Evolutionary conservation across 495 filamentous ascomycete species (phyloP).

Genomic region (Pyrenula aspistea): DNA sequence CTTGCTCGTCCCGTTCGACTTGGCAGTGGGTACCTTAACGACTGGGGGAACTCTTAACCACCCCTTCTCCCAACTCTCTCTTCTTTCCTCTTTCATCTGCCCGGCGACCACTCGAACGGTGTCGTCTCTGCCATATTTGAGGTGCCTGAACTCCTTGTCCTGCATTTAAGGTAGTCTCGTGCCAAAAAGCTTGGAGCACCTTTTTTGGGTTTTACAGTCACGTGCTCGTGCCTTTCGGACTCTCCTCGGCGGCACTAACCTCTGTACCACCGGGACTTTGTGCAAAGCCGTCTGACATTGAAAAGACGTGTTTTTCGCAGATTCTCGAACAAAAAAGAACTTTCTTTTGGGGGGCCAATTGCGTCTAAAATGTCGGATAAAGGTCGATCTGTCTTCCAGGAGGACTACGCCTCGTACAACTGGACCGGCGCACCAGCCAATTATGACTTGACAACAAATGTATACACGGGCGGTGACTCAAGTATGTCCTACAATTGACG

Average conservation of each 20-base stretch:
- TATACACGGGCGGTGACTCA: slow-evolving; percentile 64
- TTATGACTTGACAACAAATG: slow-evolving; percentile 61
- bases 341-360: neutral
- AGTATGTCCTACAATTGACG: slow-evolving; percentile 55
- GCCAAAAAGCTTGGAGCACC: neutral
- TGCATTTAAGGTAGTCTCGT: too few relatives aligned
- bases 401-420: slow-evolving; percentile 54
- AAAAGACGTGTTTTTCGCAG: too few relatives aligned
- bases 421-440: slow-evolving; percentile 65
- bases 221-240: neutral
- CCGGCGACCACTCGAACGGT: neutral
- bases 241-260: neutral
- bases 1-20: neutral
- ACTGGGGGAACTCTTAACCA: neutral
- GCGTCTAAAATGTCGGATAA: neutral
- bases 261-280: neutral
- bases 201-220: neutral
- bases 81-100: neutral
- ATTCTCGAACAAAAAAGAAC: neutral
- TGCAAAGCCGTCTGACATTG: too few relatives aligned
- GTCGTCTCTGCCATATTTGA: too few relatives aligned
- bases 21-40: neutral
- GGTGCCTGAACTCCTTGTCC: too few relatives aligned
- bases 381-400: neutral
- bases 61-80: neutral